phyloP scores from a whole-genome alignment of 345 rosid genomes.

The Eutrema heterophyllum region DNA sequence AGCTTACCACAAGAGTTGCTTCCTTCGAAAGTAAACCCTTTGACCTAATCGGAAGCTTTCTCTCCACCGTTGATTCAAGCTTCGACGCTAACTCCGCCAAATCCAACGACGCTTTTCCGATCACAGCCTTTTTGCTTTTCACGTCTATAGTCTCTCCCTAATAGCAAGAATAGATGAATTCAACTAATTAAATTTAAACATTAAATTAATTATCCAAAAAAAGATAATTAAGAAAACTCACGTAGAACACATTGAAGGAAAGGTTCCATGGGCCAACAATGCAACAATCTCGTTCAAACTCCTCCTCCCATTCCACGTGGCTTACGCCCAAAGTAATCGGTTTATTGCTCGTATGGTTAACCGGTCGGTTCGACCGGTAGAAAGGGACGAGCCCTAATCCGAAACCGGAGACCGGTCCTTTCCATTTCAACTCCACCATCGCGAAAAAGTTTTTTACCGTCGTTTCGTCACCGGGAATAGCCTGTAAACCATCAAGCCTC shows the following conservation, averaged over 20 bases:
- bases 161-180: background rate
- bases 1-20: conserved; percentile 28
- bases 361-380: conserved; percentile 22
- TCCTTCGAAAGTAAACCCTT: conserved; percentile 25
- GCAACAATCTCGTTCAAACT: conserved; percentile 27
- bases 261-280: conserved; percentile 31
- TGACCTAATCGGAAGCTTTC: conserved; percentile 25
- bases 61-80: conserved; percentile 26
- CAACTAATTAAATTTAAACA: background rate
- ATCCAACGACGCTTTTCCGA: conserved; percentile 31
- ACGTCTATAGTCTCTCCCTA: conserved; percentile 13
- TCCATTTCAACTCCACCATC: conserved; percentile 33
- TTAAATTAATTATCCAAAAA: background rate
- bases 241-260: conserved; percentile 25
- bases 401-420: conserved; percentile 34
- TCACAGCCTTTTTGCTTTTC: conserved; percentile 8
- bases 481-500: conserved; percentile 31
- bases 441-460: background rate
- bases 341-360: conserved; percentile 18
- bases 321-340: conserved; percentile 3
- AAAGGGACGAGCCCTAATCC: conserved; percentile 30
- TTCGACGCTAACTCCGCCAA: conserved; percentile 21
- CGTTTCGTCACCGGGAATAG: background rate
- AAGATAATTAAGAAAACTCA: conserved; percentile 15
- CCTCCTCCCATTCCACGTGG: conserved; percentile 29